phyloP scores from a whole-genome alignment of 139 green algal genomes.

The Auxenochlorella pyrenoidosa region DNA sequence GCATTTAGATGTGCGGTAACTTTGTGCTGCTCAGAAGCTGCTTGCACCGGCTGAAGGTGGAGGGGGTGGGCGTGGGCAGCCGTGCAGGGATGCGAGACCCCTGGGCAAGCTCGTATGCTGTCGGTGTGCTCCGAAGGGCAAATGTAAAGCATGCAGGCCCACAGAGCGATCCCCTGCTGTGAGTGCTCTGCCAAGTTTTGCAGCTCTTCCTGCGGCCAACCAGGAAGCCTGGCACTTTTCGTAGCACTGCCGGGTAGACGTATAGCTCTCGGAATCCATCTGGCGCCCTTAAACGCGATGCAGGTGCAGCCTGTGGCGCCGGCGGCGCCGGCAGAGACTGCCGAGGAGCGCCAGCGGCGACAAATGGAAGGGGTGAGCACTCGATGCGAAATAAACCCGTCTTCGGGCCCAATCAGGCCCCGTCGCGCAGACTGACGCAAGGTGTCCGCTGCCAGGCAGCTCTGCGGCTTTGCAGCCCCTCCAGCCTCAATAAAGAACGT shows the following conservation, averaged over 20 bases:
- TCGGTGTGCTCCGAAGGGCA: too few relatives aligned
- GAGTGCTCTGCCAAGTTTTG: not conserved
- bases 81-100: too few relatives aligned
- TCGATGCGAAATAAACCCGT: not conserved
- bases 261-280: not conserved
- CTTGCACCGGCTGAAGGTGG: not conserved
- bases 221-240: not conserved
- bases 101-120: too few relatives aligned
- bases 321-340: not conserved
- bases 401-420: too few relatives aligned
- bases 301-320: not conserved
- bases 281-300: not conserved
- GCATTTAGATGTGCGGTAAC: not conserved
- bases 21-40: not conserved
- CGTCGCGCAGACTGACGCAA: too few relatives aligned
- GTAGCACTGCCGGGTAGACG: not conserved
- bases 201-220: not conserved
- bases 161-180: not conserved
- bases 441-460: too few relatives aligned
- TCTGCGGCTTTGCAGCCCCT: too few relatives aligned
- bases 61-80: too few relatives aligned
- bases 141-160: not conserved
- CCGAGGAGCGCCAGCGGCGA: not conserved
- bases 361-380: not conserved
- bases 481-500: too few relatives aligned